Conservation (phyloP, 352 stramenopile species). For the Pythium aquatile region DNA sequence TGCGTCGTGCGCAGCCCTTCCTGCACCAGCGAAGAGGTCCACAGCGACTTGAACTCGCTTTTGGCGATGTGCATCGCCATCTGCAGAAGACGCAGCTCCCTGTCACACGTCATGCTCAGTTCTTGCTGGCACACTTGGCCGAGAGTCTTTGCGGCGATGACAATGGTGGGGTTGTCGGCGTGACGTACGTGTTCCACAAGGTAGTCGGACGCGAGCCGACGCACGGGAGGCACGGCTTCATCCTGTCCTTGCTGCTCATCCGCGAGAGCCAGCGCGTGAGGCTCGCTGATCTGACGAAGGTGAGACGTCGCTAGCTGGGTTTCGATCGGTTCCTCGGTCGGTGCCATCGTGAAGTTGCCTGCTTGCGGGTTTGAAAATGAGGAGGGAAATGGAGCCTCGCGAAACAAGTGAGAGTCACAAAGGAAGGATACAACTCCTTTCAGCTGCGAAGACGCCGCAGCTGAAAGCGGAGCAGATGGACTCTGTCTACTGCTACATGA, state of each 20-base stretch:
- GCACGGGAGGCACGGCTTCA: not conserved
- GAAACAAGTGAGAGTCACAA: too few relatives aligned
- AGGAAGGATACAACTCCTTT: too few relatives aligned
- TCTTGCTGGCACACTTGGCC: not conserved
- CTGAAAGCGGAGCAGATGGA: too few relatives aligned
- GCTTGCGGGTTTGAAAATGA: too few relatives aligned
- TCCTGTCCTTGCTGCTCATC: not conserved
- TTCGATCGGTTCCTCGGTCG: not conserved
- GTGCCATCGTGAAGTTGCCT: not conserved
- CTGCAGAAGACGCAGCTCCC: slow-evolving; percentile 1
- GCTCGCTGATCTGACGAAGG: not conserved
- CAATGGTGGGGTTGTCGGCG: not conserved
- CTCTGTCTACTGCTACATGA: too few relatives aligned
- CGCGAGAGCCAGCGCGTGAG: not conserved
- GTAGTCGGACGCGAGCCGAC: not conserved
- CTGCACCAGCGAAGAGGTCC: not conserved
- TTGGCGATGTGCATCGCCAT: not conserved
- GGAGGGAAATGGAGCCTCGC: too few relatives aligned
- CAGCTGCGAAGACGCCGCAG: too few relatives aligned
- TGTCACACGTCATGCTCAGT: not conserved
- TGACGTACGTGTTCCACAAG: not conserved
- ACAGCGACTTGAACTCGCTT: not conserved
- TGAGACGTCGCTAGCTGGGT: not conserved
- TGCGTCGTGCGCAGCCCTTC: not conserved
- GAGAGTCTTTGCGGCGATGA: not conserved